These are phyloP conservation scores for Brassica hybrid DNA, from an alignment of 441 rosid genomes.

Conservation along the genomic window DNA sequence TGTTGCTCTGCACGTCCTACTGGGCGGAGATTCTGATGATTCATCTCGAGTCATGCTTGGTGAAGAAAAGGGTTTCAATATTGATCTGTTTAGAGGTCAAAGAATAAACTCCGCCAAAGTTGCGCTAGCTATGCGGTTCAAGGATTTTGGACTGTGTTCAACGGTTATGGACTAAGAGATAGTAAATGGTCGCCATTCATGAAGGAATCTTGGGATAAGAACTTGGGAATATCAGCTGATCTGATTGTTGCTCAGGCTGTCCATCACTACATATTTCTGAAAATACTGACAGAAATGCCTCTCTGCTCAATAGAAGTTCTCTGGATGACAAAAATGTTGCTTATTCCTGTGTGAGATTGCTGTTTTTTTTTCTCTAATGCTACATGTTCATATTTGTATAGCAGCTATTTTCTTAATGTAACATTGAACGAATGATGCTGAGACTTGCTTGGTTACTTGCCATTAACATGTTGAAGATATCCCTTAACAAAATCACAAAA, in stretches of 20 bases:
- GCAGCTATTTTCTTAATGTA: not conserved
- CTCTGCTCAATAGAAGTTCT: slow-evolving; percentile 62
- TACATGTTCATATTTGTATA: not conserved
- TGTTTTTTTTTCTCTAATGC: slow-evolving; percentile 5
- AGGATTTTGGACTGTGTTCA: slow-evolving; percentile 61
- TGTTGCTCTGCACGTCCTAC: slow-evolving; percentile 85
- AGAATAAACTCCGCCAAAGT: slow-evolving; percentile 44
- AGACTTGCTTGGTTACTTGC: not conserved
- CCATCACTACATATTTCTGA: slow-evolving; percentile 83
- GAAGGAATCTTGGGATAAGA: slow-evolving; percentile 57
- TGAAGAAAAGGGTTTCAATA: slow-evolving; percentile 51
- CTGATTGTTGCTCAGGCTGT: slow-evolving; percentile 83
- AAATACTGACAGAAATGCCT: slow-evolving; percentile 55
- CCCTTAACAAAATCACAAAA: slow-evolving; percentile 23
- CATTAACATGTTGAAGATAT: slow-evolving; percentile 2
- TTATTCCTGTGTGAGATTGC: slow-evolving; percentile 15
- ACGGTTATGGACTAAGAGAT: slow-evolving; percentile 50
- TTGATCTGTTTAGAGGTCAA: slow-evolving; percentile 56
- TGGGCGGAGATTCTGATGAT: slow-evolving; percentile 91
- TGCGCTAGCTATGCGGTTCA: slow-evolving; percentile 50
- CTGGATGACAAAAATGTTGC: slow-evolving; percentile 40
- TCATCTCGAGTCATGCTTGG: no score
- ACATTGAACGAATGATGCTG: not conserved
- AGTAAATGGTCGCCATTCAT: slow-evolving; percentile 61
- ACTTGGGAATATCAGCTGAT: slow-evolving; percentile 61